Base-by-base conservation (phyloP, 2,329 filamentous ascomycete species). In the Colletotrichum lindemuthianum region DNA sequence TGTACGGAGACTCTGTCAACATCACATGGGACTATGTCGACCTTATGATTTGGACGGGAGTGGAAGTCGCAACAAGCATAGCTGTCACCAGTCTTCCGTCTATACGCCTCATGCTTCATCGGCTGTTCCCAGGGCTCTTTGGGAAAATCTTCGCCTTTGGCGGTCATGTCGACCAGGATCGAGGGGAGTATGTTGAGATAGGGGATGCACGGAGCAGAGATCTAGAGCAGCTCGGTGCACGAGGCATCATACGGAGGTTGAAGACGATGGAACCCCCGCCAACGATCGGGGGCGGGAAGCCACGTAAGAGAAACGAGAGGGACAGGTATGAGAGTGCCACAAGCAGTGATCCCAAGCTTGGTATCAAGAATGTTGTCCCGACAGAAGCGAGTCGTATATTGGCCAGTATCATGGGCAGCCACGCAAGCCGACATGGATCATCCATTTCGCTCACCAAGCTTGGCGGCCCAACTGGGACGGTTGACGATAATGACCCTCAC, bases 21-120 rank as follows among this genome's bases (percentile, higher is more conserved):
- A 76, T 78, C 5, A 76, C 76, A 0, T 80, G 76, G 77, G 75
- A 80, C 67, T 78, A 79, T 44, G 76, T 75, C 11, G 73, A 78
- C 65, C 70, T 72, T 8, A 63, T 79, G 32, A 71, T 81, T 40
- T 82, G 79, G 79, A 77, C 76, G 6, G 78, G 77, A 1, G 66
- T 81, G 32, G 79, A 82, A 67, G 71, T 80, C 11, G 74, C 78
- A 2, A 71, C 76, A 0, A 74, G 78, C 32, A 73, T 81, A 40
- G 72, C 81, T 39, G 75, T 79, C 24, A 75, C 74, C 40, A 79
- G 77, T 50, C 70, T 81, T 5, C 79, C 80, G 2, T 75, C 74
- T 0, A 78, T 80, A n/a, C 74, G 77, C 44, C 70, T 74, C 11
- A 66, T 77, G 54, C 66, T 71, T 48, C 60, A 54, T 34, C 67